Evolutionary conservation across 257 asterid genomes (phyloP).

Genomic region (Penstemon davidsonii): DNA sequence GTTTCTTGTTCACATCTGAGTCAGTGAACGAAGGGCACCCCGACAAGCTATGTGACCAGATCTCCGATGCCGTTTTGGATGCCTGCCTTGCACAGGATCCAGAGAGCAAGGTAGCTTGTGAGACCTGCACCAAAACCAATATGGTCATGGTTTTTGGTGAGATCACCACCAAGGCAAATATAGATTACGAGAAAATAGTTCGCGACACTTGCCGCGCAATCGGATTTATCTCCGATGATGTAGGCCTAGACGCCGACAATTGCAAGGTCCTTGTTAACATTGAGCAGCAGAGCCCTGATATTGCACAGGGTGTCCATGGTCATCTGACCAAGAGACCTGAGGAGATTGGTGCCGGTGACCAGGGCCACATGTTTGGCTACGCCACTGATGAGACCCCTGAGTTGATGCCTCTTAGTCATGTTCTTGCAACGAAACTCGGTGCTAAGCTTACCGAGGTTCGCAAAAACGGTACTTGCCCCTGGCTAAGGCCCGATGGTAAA

Average conservation of each 20-base stretch:
- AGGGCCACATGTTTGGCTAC: constrained; percentile 43
- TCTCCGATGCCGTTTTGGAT: constrained; percentile 44
- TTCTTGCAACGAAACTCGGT: constrained; percentile 46
- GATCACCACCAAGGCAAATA: constrained; percentile 44
- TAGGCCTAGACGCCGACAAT: constrained; percentile 43
- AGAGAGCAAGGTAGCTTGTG: constrained; percentile 48
- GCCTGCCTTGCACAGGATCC: constrained; percentile 48
- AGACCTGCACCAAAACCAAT: constrained; percentile 43
- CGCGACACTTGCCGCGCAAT: constrained; percentile 42
- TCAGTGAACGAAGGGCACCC: constrained; percentile 53
- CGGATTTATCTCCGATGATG: constrained; percentile 42
- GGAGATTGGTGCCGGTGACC: constrained; percentile 46
- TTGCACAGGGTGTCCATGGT: constrained; percentile 46
- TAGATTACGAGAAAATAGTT: constrained; percentile 44
- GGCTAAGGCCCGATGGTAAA: constrained; percentile 50
- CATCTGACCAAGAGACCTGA: constrained; percentile 44
- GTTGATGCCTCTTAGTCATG: constrained; percentile 45
- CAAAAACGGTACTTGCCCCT: constrained; percentile 42
- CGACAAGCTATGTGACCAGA: constrained; percentile 51
- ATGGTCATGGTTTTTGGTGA: constrained; percentile 47
- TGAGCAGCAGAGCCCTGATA: constrained; percentile 42
- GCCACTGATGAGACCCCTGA: constrained; percentile 49
- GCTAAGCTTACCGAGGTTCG: constrained; percentile 50
- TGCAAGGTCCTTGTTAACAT: constrained; percentile 41
- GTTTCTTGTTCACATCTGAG: constrained; percentile 48